phyloP scores from a whole-genome alignment of 2,329 filamentous ascomycete genomes.

The Ascochyta clinopodiicola region DNA sequence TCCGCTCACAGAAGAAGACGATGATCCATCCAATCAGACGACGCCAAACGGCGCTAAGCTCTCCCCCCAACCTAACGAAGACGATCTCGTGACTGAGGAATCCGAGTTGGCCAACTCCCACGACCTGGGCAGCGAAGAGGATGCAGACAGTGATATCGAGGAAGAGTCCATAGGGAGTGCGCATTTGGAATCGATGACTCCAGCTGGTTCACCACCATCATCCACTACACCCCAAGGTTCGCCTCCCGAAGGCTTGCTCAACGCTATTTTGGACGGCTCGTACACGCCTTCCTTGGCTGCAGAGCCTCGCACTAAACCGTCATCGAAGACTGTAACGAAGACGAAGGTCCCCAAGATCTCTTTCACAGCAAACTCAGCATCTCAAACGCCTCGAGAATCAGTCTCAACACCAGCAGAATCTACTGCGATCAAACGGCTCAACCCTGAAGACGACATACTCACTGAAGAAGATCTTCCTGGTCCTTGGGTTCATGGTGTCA shows the following conservation, averaged over 20 bases:
- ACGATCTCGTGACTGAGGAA: constrained; percentile 20
- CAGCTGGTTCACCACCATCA: constrained; percentile 19
- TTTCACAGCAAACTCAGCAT: constrained; percentile 26
- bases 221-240: constrained; percentile 25
- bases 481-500: constrained; percentile 41
- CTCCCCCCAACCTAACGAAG: constrained; percentile 29
- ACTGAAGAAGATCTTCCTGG: constrained; percentile 47
- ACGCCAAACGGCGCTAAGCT: constrained; percentile 42
- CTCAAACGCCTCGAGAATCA: constrained; percentile 37
- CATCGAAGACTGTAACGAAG: constrained; percentile 16
- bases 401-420: constrained; percentile 34
- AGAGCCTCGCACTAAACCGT: constrained; percentile 16
- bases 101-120: constrained; percentile 24
- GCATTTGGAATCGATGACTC: constrained; percentile 21
- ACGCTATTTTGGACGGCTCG: constrained; percentile 17
- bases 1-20: constrained; percentile 46
- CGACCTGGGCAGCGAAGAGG: constrained; percentile 12
- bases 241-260: constrained; percentile 28
- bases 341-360: constrained; percentile 30
- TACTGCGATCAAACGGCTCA: constrained; percentile 30
- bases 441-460: constrained; percentile 44
- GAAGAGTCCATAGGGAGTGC: constrained; percentile 20
- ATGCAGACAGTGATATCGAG: constrained; percentile 27
- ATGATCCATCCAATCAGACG: constrained; percentile 43
- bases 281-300: constrained; percentile 11